phyloP scores from a whole-genome alignment of 495 filamentous ascomycete species.

The Trichocladium antarcticum region DNA sequence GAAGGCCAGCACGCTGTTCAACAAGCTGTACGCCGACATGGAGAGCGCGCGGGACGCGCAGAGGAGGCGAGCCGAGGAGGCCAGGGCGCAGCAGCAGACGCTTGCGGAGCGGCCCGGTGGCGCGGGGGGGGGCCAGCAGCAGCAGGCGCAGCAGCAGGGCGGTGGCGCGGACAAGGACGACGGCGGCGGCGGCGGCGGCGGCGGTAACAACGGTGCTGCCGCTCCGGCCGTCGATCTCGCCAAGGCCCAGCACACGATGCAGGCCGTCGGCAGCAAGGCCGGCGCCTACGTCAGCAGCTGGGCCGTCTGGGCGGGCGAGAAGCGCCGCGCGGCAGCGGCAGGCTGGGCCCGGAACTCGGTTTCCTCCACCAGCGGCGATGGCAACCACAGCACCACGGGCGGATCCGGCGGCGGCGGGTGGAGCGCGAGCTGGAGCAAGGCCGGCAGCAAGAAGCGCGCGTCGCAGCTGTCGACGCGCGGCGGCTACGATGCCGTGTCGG shows the following conservation, averaged over 20 bases:
- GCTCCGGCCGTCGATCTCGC: constrained; percentile 48
- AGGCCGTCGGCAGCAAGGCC: constrained; percentile 60
- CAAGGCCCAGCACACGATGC: constrained; percentile 56
- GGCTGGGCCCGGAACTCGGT: too few relatives aligned
- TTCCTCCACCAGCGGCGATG: background rate
- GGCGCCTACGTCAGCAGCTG: constrained; percentile 86
- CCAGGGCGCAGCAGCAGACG: constrained; percentile 32
- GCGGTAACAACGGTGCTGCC: constrained; percentile 19
- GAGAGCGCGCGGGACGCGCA: constrained; percentile 77
- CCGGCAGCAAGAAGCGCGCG: constrained; percentile 23
- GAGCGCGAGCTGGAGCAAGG: constrained; percentile 28
- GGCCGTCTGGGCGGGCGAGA: constrained; percentile 91
- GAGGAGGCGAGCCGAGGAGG: constrained; percentile 54
- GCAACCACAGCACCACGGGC: background rate
- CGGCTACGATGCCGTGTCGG: constrained; percentile 11
- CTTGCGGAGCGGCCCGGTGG: constrained; percentile 12
- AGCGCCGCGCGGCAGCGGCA: constrained; percentile 39
- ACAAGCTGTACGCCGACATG: constrained; percentile 79
- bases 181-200: constrained; percentile 20
- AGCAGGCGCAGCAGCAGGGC: background rate
- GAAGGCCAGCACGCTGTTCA: constrained; percentile 73
- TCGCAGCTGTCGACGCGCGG: constrained; percentile 21
- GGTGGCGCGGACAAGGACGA: constrained; percentile 2
- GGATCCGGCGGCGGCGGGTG: constrained; percentile 14
- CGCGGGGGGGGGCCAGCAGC: constrained; percentile 11